These are phyloP conservation scores for Boletellus emodensis DNA, from an alignment of 768 basidiomycete species.

Conservation along the genomic window DNA sequence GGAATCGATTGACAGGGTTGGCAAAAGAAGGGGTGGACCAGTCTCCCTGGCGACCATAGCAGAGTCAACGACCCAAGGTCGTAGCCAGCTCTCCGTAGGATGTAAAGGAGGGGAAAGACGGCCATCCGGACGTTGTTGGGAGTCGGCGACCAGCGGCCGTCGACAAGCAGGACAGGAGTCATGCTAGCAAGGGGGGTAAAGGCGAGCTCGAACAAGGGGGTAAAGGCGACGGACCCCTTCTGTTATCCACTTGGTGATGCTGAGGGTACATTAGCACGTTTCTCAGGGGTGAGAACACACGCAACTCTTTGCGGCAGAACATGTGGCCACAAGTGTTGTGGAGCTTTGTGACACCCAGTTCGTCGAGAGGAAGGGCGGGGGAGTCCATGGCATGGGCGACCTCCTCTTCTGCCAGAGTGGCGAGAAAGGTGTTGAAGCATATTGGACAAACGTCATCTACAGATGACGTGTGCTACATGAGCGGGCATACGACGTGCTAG, in stretches of 20 bases:
- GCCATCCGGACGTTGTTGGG: constrained; percentile 13
- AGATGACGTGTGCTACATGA: constrained; percentile 1
- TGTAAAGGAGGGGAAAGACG: neutral
- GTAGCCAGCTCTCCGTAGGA: constrained; percentile 14
- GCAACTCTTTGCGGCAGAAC: constrained; percentile 81
- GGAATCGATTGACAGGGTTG: constrained; percentile 17
- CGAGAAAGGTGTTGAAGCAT: constrained; percentile 66
- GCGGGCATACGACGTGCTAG: neutral
- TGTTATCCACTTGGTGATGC: constrained; percentile 61
- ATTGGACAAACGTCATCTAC: constrained; percentile 72
- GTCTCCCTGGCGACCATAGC: constrained; percentile 16
- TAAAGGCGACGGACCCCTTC: constrained; percentile 45
- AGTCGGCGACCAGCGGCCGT: constrained; percentile 35
- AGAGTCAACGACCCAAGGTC: constrained; percentile 21
- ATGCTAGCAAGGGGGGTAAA: constrained; percentile 38
- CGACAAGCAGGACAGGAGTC: constrained; percentile 69
- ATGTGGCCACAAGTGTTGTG: constrained; percentile 55
- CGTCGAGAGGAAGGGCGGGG: constrained; percentile 66
- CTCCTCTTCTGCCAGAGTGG: constrained; percentile 72
- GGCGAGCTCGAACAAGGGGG: neutral
- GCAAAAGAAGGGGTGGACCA: constrained; percentile 11
- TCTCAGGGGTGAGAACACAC: constrained; percentile 18
- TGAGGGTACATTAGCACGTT: constrained; percentile 28
- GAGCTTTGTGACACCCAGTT: constrained; percentile 66
- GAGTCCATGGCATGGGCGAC: constrained; percentile 72